A percentile compares a stretch with the other conserved stretches of the same genome.
Conservation (phyloP, 2,329 filamentous ascomycete species). For the Beauveria sp. region DNA sequence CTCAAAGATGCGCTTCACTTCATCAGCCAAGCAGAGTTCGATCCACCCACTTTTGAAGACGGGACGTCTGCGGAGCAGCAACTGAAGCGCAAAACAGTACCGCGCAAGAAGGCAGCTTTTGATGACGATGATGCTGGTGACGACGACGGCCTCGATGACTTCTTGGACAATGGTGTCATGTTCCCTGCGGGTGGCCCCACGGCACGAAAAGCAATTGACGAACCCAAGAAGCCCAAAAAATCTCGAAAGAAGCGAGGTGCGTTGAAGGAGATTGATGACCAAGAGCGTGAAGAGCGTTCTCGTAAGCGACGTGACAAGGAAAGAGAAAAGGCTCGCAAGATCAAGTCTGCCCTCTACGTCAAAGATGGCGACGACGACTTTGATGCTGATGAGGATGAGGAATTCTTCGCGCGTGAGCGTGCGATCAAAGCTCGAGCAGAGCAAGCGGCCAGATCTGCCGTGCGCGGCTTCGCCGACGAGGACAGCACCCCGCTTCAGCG, state of each 20-base stretch:
- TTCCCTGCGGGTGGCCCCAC: conserved; percentile 66
- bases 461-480: conserved; percentile 11
- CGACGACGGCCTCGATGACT: conserved; percentile 45
- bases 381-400: conserved; percentile 61
- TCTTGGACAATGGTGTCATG: conserved; percentile 44
- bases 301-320: conserved; percentile 58
- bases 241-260: conserved; percentile 37
- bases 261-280: conserved; percentile 44
- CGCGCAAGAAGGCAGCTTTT: conserved; percentile 51
- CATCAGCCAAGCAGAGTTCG: conserved; percentile 72
- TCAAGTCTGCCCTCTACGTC: conserved; percentile 80
- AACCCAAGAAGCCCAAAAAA: conserved; percentile 47
- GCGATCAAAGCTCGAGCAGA: conserved; percentile 48
- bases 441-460: conserved; percentile 24
- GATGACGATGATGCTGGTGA: conserved; percentile 71
- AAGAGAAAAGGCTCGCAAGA: conserved; percentile 65
- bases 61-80: conserved; percentile 68
- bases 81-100: conserved; percentile 61
- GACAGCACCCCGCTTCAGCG: not conserved
- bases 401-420: conserved; percentile 69
- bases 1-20: conserved; percentile 62
- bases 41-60: conserved; percentile 69
- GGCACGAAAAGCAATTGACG: conserved; percentile 42
- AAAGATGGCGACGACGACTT: conserved; percentile 80
- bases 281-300: conserved; percentile 57